These are phyloP conservation scores for Mycena sanguinolenta DNA, from an alignment of 768 basidiomycete genomes.

Conservation along the genomic window DNA sequence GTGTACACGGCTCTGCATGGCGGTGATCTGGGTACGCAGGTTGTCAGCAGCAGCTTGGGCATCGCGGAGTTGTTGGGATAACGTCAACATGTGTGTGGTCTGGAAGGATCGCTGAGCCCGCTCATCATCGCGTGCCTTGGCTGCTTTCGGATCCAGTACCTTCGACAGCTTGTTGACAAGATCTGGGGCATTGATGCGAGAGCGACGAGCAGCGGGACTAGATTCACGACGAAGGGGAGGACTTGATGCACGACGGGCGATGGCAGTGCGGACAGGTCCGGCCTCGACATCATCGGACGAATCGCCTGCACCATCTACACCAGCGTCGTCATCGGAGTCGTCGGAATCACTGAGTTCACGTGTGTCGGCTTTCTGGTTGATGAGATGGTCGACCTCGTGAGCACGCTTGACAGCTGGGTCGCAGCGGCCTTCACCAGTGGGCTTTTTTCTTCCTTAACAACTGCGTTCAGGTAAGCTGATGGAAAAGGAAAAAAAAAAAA, in stretches of 20 bases:
- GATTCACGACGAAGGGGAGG: neutral
- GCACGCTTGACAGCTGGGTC: neutral
- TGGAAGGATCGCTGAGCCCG: neutral
- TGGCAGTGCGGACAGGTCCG: neutral
- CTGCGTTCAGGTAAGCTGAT: neutral
- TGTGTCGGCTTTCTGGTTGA: neutral
- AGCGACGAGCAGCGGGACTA: neutral
- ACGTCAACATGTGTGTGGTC: neutral
- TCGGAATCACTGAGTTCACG: no score
- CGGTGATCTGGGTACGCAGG: neutral
- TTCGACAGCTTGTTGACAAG: neutral
- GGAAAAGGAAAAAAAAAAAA: neutral
- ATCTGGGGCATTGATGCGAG: neutral
- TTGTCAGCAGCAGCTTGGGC: neutral
- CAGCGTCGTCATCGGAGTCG: neutral
- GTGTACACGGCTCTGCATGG: neutral
- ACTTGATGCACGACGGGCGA: neutral
- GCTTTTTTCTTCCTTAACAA: slow-evolving; percentile 6
- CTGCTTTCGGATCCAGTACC: neutral
- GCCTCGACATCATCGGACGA: neutral
- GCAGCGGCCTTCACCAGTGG: neutral
- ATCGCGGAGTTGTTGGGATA: neutral
- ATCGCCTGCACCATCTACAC: no score
- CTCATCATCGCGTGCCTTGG: neutral
- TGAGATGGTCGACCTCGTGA: neutral